Conservation (phyloP, 371 early-diverging fungal genomes). For the Mortierella sp. region DNA sequence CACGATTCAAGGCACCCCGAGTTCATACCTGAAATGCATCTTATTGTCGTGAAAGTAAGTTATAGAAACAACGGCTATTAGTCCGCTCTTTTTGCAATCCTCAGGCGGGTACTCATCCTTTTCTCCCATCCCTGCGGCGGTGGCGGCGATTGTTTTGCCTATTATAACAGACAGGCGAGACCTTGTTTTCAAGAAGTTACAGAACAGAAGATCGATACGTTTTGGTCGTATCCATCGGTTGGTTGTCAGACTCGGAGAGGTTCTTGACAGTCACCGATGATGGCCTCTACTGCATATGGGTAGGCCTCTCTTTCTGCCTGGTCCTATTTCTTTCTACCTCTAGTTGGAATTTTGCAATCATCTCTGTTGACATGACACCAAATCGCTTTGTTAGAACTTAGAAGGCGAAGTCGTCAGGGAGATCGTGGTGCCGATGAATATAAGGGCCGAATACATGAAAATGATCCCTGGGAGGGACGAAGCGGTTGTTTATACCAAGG, state of each 20-base stretch:
- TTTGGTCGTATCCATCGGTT: slow-evolving; percentile 6
- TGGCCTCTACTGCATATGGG: slow-evolving; percentile 23
- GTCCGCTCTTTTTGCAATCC: too few species aligned
- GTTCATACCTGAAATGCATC: slow-evolving; percentile 1
- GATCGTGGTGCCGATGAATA: not conserved
- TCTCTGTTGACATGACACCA: not conserved
- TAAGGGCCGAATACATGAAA: not conserved
- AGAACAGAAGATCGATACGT: not conserved
- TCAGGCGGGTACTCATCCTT: too few species aligned
- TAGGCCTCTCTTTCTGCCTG: slow-evolving; percentile 5
- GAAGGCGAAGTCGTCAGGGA: slow-evolving; percentile 17
- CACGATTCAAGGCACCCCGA: not conserved
- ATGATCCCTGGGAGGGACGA: slow-evolving; percentile 28
- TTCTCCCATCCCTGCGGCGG: too few species aligned
- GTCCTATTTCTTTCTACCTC: not conserved
- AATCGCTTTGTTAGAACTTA: slow-evolving; percentile 16
- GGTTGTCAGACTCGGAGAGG: slow-evolving; percentile 37
- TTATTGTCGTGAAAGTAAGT: slow-evolving; percentile 26
- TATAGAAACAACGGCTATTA: not conserved
- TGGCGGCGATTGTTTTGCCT: not conserved
- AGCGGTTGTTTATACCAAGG: slow-evolving; percentile 2
- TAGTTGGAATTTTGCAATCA: not conserved
- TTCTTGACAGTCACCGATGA: slow-evolving; percentile 18
- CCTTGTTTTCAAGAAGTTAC: slow-evolving; percentile 2
- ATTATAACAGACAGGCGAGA: slow-evolving; percentile 16